Base-by-base conservation (phyloP, 75 land plant genomes). In the Larix kaempferi region DNA sequence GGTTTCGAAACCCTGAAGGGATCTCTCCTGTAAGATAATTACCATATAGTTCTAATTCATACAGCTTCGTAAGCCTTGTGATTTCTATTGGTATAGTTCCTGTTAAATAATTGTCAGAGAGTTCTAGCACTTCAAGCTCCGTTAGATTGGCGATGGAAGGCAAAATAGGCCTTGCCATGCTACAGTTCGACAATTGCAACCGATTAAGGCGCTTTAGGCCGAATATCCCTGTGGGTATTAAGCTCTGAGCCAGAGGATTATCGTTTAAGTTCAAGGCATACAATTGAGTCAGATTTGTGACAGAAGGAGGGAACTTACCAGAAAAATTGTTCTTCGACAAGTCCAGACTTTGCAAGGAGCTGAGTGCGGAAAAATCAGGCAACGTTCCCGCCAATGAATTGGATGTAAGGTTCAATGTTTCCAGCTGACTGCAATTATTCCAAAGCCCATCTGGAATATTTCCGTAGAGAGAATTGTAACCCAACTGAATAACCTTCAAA, bases 81-180 rank as follows among this genome's bases (percentile, higher is more conserved):
- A 88, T 88, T 64, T 76, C 84, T 2, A 37, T 29, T 1, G 95
- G 95, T 29, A 92, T 89, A 55, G 54, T 69, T 6, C 94, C 92
- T 14, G 77, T 64, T 58, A 92, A 55, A 3, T 57, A 12, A 57
- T 89, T 92, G 41, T 62, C 19, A 3, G 86, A 79, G 56, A 87
- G 82, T 61, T 90, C 87, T 21, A 91, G 83, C 27, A 79, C 62
- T 3, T 37, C 27, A 11, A 91, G 84, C 67, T 60, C 73, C 26
- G 86, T 87, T 6, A 89, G 77, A 56, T 87, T 86, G 21, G 82
- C 86, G 16, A 91, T 80, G 14, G 75, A 75, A 27, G 80, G 83
- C 16, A 91, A 91, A 66, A 89, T 83, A 55, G 69, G 12, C 13
- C 93, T 91, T 27, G 56, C 52, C 63, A 91, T 49, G 56, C 74